These are phyloP conservation scores for Chenopodium album DNA, from an alignment of 148 eudicot genomes.

Conservation along the genomic window DNA sequence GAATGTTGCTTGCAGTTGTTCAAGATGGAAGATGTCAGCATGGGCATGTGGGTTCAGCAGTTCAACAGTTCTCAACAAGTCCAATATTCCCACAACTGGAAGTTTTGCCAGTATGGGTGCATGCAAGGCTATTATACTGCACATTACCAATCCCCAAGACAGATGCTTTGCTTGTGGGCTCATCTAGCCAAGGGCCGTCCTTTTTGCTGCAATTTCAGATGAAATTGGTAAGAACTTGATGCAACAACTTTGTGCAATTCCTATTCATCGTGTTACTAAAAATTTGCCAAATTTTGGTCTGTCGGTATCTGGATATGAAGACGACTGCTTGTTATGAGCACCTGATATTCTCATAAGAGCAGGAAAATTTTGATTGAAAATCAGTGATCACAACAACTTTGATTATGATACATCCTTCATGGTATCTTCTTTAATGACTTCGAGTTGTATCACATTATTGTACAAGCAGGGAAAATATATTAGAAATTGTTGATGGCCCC, in stretches of 20 bases:
- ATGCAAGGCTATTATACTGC: constrained; percentile 86
- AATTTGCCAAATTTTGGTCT: constrained; percentile 1
- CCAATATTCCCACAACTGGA: constrained; percentile 85
- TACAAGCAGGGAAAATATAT: background rate
- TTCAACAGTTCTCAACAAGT: constrained; percentile 74
- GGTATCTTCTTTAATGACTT: background rate
- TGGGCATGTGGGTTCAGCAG: constrained; percentile 99
- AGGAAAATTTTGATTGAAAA: background rate
- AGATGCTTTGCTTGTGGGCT: constrained; percentile 87
- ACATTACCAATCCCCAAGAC: constrained; percentile 93
- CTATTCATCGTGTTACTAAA: background rate
- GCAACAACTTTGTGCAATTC: background rate
- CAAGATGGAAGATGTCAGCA: constrained; percentile 99
- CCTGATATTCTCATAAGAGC: background rate
- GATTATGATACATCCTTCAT: background rate
- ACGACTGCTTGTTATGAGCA: background rate
- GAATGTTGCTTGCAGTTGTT: constrained; percentile 51
- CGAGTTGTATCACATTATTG: background rate
- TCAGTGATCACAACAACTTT: background rate
- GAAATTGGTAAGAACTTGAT: background rate
- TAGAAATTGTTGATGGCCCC: background rate
- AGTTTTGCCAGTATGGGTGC: constrained; percentile 93
- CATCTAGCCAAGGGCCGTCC: constrained; percentile 69
- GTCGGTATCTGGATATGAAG: background rate
- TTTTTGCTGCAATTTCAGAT: constrained; percentile 75